These are phyloP conservation scores for Phaseolus lunatus DNA, from an alignment of 306 rosid species.

Conservation along the genomic window DNA sequence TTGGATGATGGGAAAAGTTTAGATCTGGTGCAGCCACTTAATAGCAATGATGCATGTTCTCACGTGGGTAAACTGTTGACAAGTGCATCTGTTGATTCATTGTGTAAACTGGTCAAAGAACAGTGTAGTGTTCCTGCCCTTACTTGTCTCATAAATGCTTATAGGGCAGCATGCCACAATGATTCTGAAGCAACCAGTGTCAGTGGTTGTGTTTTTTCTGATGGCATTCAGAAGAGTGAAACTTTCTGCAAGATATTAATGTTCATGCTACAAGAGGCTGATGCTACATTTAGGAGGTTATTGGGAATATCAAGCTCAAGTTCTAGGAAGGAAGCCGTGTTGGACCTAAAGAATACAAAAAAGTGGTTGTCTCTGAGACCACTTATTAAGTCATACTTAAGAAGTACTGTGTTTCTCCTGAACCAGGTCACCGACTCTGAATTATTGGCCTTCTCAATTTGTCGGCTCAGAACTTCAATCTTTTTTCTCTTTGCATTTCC, in stretches of 20 bases:
- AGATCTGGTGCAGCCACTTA: constrained; percentile 42
- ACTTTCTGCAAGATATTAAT: constrained; percentile 65
- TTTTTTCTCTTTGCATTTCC: constrained; percentile 74
- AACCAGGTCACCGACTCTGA: constrained; percentile 76
- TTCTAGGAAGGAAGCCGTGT: constrained; percentile 66
- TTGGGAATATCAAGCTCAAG: constrained; percentile 64
- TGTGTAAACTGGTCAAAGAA: constrained; percentile 66
- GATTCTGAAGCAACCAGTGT: constrained; percentile 54
- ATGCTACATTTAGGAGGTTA: constrained; percentile 67
- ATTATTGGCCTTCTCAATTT: constrained; percentile 70
- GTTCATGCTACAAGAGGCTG: constrained; percentile 75
- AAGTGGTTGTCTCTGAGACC: constrained; percentile 76
- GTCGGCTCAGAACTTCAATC: constrained; percentile 71
- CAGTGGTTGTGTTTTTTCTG: constrained; percentile 45
- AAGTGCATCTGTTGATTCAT: constrained; percentile 59
- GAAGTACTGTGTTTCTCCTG: constrained; percentile 78
- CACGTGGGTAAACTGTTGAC: constrained; percentile 56
- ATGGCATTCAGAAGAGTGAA: constrained; percentile 64
- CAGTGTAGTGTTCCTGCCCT: constrained; percentile 63
- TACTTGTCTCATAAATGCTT: constrained; percentile 78
- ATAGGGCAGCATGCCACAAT: constrained; percentile 75
- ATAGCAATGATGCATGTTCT: constrained; percentile 40
- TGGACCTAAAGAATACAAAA: constrained; percentile 66
- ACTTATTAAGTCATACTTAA: constrained; percentile 73
- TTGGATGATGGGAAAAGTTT: constrained; percentile 64